Evolutionary conservation across 1,284 basidiomycete genomes (phyloP).

Genomic region (Sporisorium sorghi): DNA sequence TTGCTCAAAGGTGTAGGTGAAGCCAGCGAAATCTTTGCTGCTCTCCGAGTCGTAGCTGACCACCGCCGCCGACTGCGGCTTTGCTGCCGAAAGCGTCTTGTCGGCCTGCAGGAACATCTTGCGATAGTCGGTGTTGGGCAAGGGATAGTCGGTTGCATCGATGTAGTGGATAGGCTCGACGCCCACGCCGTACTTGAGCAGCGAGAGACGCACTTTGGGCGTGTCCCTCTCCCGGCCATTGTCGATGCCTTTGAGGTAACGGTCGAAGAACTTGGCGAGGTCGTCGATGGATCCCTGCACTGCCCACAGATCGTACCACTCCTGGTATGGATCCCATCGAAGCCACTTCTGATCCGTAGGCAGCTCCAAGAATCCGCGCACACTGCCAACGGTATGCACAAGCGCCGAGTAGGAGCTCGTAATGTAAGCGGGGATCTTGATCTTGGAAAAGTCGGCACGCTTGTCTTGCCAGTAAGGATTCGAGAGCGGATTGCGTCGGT

Average conservation of each 20-base stretch:
- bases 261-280: constrained; percentile 12
- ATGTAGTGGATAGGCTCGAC: constrained; percentile 8
- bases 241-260: constrained; percentile 8
- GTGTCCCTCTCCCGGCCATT: constrained; percentile 17
- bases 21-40: neutral
- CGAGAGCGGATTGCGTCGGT: constrained; percentile 5
- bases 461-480: constrained; percentile 5
- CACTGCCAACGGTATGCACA: constrained; percentile 6
- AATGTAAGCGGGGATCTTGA: constrained; percentile 10
- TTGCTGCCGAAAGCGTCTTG: neutral
- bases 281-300: constrained; percentile 10
- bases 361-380: constrained; percentile 9
- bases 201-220: constrained; percentile 6
- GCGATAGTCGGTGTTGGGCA: constrained; percentile 2
- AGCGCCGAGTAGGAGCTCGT: constrained; percentile 5
- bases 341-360: constrained; percentile 5
- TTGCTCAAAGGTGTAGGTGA: constrained; percentile 6
- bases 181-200: constrained; percentile 7
- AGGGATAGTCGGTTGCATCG: constrained; percentile 5
- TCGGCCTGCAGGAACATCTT: constrained; percentile 2
- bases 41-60: constrained; percentile 13
- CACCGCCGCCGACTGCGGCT: neutral
- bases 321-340: constrained; percentile 11
- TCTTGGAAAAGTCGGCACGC: constrained; percentile 12
- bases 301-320: constrained; percentile 16